Conservation (phyloP, 768 basidiomycete genomes). For the Tylopilus felleus region DNA sequence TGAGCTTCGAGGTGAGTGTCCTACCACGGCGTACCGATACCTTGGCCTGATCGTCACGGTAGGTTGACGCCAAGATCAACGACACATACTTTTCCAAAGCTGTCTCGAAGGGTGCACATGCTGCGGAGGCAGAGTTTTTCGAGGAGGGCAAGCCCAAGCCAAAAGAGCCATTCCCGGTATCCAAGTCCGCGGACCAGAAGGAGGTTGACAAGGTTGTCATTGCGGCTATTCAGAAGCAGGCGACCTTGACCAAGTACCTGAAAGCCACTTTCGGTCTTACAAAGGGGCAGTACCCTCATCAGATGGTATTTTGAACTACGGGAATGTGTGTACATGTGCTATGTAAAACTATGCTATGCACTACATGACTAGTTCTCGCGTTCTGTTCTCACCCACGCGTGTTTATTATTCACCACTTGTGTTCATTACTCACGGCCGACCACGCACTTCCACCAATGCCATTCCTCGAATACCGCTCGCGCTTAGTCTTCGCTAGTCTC, state of each 20-base stretch:
- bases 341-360: conserved; percentile 28
- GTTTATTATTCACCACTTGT: conserved; percentile 1
- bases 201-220: conserved; percentile 75
- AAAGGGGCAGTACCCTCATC: conserved; percentile 96
- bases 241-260: conserved; percentile 90
- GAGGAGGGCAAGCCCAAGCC: conserved; percentile 88
- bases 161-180: conserved; percentile 81
- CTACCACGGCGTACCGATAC: neutral
- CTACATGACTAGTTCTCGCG: conserved; percentile 15
- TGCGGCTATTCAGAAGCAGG: conserved; percentile 84
- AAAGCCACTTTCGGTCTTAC: conserved; percentile 90
- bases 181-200: conserved; percentile 92
- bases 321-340: conserved; percentile 9
- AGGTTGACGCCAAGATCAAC: conserved; percentile 89
- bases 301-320: conserved; percentile 74
- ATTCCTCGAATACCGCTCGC: neutral
- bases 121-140: conserved; percentile 98
- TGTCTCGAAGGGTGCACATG: conserved; percentile 59
- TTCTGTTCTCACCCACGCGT: conserved; percentile 13
- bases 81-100: conserved; percentile 93
- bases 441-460: conserved; percentile 12
- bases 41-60: conserved; percentile 8
- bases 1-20: conserved; percentile 61
- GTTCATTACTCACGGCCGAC: no score
- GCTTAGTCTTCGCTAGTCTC: conserved; percentile 14